phyloP scores from a whole-genome alignment of 2,329 filamentous ascomycete species.

The Talaromyces rugulosus region DNA sequence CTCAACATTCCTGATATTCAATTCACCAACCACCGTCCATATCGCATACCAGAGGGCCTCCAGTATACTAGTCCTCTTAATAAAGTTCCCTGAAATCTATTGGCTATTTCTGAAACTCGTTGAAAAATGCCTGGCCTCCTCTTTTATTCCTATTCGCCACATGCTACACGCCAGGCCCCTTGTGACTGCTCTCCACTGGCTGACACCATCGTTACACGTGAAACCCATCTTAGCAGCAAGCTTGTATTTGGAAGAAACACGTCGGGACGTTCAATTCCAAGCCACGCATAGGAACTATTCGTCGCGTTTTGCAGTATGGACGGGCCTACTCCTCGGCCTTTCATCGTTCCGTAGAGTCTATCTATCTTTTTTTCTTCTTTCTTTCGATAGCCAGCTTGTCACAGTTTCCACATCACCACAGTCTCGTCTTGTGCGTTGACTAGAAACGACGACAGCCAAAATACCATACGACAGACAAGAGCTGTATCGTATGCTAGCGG shows the following conservation, averaged over 20 bases:
- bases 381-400: background rate
- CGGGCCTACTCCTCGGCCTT: background rate
- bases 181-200: conserved; percentile 1
- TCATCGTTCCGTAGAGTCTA: background rate
- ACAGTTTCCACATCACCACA: background rate
- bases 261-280: background rate
- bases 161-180: conserved; percentile 5
- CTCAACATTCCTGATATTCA: conserved; percentile 9
- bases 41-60: background rate
- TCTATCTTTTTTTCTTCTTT: background rate
- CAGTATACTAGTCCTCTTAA: background rate
- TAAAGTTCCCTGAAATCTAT: conserved; percentile 1
- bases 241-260: background rate
- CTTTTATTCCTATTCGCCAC: conserved; percentile 9
- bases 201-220: background rate
- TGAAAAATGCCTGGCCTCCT: conserved; percentile 11
- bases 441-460: background rate
- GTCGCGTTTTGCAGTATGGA: background rate
- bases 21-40: conserved; percentile 7
- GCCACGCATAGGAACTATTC: background rate
- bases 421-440: background rate
- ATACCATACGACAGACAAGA: background rate
- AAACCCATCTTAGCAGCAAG: background rate
- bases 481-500: background rate
- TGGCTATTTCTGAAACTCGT: background rate